Percentiles rank a stretch among this genome's conserved stretches.
These are phyloP conservation scores for Neckera pumila DNA, from an alignment of 225 moss, liverwort and hornwort species.

Conservation along the genomic window DNA sequence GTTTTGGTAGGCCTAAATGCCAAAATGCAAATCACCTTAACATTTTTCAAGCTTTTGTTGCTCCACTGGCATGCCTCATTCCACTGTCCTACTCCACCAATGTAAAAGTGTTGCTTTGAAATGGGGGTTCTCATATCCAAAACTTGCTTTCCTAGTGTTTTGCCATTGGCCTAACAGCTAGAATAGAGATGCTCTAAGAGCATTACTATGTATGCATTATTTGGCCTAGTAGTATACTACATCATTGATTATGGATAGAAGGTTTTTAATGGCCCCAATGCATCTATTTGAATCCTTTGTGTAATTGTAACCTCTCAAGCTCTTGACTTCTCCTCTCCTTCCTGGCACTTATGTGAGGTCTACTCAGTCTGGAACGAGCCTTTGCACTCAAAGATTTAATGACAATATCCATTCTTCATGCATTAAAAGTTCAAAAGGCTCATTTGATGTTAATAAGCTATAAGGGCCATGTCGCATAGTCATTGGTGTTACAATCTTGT, in stretches of 20 bases:
- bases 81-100: accelerated
- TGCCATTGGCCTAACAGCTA: no score
- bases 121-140: no score
- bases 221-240: not conserved
- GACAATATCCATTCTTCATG: accelerated
- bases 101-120: no score
- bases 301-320: accelerated
- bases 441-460: not conserved
- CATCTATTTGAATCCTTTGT: accelerated
- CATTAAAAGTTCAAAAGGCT: not conserved
- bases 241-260: not conserved
- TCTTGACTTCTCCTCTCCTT: not conserved
- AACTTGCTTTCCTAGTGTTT: no score
- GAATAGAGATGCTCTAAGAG: not conserved
- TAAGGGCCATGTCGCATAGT: not conserved
- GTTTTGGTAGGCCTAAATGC: no score
- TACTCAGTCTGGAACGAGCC: accelerated
- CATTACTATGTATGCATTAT: not conserved
- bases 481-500: accelerated
- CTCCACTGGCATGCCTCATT: no score
- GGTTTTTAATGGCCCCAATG: accelerated
- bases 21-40: accelerated
- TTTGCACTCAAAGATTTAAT: not conserved
- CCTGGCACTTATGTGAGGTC: accelerated
- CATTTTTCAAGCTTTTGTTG: no score